Conservation (phyloP, 441 rosid genomes). For the Populus hybrid region DNA sequence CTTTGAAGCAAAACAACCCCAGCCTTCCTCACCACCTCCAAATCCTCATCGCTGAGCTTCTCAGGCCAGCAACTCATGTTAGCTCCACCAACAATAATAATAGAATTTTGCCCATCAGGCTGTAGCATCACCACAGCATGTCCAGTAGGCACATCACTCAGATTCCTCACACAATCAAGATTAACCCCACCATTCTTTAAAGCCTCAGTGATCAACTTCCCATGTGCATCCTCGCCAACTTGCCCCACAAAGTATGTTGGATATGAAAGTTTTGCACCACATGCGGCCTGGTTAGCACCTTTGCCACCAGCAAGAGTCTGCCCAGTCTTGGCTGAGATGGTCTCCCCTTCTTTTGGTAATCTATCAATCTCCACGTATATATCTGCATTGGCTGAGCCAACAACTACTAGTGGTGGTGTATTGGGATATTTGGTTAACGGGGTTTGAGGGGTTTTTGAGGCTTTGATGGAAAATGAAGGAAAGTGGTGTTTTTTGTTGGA, state of each 20-base stretch:
- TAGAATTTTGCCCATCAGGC: constrained; percentile 79
- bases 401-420: constrained; percentile 67
- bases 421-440: background rate
- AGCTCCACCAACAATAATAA: constrained; percentile 87
- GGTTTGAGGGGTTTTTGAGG: constrained; percentile 15
- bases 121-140: constrained; percentile 96
- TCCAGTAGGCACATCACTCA: constrained; percentile 66
- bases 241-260: constrained; percentile 86
- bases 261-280: constrained; percentile 62
- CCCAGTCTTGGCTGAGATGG: constrained; percentile 68
- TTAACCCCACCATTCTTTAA: constrained; percentile 57
- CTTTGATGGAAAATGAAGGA: constrained; percentile 36
- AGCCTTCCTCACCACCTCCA: constrained; percentile 67
- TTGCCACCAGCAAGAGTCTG: constrained; percentile 88
- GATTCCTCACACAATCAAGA: constrained; percentile 44
- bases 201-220: constrained; percentile 60
- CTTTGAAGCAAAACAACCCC: constrained; percentile 84
- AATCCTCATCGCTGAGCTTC: constrained; percentile 42
- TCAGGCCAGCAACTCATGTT: constrained; percentile 80
- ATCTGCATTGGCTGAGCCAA: constrained; percentile 89
- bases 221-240: constrained; percentile 78
- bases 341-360: constrained; percentile 70
- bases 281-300: constrained; percentile 93
- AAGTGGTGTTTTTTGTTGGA: constrained; percentile 22
- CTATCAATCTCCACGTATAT: constrained; percentile 81